A percentile compares a stretch with the other conserved stretches of the same genome.
phyloP scores from a whole-genome alignment of 2,329 filamentous ascomycete species.

The Ascomycota sp. region DNA sequence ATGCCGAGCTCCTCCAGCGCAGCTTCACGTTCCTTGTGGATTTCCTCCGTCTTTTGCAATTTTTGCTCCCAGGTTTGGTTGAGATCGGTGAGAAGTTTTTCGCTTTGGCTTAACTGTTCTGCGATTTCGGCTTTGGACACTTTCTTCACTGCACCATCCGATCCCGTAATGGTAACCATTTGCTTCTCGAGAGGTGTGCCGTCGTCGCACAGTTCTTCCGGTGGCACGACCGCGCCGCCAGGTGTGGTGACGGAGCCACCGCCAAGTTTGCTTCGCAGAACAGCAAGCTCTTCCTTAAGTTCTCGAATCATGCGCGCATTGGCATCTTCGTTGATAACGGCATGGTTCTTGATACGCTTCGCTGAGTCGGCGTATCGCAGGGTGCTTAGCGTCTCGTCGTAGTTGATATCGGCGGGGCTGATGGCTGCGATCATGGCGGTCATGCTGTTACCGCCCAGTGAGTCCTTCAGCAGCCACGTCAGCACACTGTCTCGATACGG shows the following conservation, averaged over 20 bases:
- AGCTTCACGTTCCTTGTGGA: slow-evolving; percentile 90
- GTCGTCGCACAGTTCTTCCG: slow-evolving; percentile 74
- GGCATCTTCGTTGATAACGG: slow-evolving; percentile 95
- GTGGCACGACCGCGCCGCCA: slow-evolving; percentile 28
- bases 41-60: slow-evolving; percentile 80
- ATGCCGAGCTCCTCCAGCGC: slow-evolving; percentile 93
- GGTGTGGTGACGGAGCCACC: slow-evolving; percentile 25
- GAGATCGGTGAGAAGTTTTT: slow-evolving; percentile 86
- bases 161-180: slow-evolving; percentile 77
- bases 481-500: slow-evolving; percentile 93
- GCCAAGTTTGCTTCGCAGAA: slow-evolving; percentile 71
- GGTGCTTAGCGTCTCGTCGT: slow-evolving; percentile 90
- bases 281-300: slow-evolving; percentile 78
- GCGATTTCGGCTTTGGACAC: slow-evolving; percentile 97
- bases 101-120: slow-evolving; percentile 86
- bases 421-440: slow-evolving; percentile 99
- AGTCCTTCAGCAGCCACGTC: slow-evolving; percentile 94
- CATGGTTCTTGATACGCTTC: slow-evolving; percentile 99
- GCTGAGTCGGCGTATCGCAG: slow-evolving; percentile 92
- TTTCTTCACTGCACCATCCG: slow-evolving; percentile 76
- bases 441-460: slow-evolving; percentile 93
- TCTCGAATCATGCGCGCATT: slow-evolving; percentile 98
- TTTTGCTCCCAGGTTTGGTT: slow-evolving; percentile 99
- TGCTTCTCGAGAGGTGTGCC: slow-evolving; percentile 88
- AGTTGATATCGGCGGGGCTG: slow-evolving; percentile 96